Base-by-base conservation (phyloP, 164 flowering plant genomes). In the Echeveria elegans region DNA sequence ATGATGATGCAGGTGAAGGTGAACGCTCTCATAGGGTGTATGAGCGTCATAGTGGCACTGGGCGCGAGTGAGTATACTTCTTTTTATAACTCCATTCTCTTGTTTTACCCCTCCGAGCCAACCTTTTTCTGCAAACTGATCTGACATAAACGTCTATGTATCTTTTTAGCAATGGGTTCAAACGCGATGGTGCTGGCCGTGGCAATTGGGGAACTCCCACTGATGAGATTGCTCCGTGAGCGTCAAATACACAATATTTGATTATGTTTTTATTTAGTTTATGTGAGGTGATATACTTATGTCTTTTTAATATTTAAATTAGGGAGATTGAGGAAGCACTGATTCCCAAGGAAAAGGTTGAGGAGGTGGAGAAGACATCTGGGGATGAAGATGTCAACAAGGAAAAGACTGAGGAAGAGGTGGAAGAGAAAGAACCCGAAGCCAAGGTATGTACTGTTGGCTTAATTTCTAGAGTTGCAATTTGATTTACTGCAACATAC, bases 21-120 rank as follows among this genome's bases (percentile, higher is more conserved):
- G 87, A 79, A 45, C 87, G 82, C 36, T 78, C 82, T 28, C 66
- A 83, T n/a, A 79, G 91, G 75, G 65, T 47, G 19, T 82, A 64
- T 78, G 91, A 86, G 31, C 88, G 91, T 9, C 88, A 75, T 19
- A 86, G 88, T 73, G 91, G 88, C 18, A 83, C 86, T 68, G 88
- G 86, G n/a, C 82, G 78, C 1, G 91, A 87, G 91, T 86, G 38
- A 71, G 73, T 69, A 36, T 8, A 19, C 19, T 16, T 7, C 19
- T 31, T 21, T 40, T 3, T 1, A 1, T 16, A 32, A 6, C 14
- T 16, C 2, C 61, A 28, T 28, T 56, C 18, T 12, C 32, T 28
- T 4, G 1, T 26, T 2, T 16, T 7, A 23, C 56, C 21, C 8
- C 21, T 21, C 26, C 2, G 8, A 23, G 26, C 56, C n/a, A 50